phyloP scores from a whole-genome alignment of 1,139 yeast species.

The Suhomyces choctaworum region DNA sequence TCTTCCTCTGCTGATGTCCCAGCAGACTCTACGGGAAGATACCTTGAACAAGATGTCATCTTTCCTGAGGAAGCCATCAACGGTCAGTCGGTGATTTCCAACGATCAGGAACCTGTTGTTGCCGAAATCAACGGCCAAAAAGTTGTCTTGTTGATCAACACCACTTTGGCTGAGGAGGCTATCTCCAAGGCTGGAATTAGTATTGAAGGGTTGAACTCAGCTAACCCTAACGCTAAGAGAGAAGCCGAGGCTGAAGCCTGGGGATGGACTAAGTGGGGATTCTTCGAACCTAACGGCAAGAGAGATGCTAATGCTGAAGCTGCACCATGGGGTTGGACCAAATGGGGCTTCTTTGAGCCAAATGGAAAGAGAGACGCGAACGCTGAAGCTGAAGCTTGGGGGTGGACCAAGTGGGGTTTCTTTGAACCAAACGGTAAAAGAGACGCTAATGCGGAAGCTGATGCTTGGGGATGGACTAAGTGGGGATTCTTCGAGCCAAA shows the following conservation, averaged over 20 bases:
- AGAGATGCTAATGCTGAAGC: constrained; percentile 20
- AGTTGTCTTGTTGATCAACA: constrained; percentile 20
- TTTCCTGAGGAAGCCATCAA: constrained; percentile 22
- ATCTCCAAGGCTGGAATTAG: constrained; percentile 7
- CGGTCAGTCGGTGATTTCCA: constrained; percentile 14
- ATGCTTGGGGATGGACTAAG: constrained; percentile 14
- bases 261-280: constrained; percentile 11
- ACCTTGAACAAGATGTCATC: constrained; percentile 9
- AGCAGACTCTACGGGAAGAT: constrained; percentile 3
- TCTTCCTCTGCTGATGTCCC: constrained; percentile 7
- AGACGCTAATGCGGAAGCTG: constrained; percentile 18
- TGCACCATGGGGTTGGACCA: constrained; percentile 20
- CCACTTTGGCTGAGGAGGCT: constrained; percentile 19
- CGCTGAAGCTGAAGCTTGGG: constrained; percentile 17
- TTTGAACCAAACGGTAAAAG: constrained; percentile 18
- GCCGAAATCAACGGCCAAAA: constrained; percentile 19
- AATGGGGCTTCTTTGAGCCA: constrained; percentile 19
- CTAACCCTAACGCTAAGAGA: constrained; percentile 11
- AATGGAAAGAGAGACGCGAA: constrained; percentile 15
- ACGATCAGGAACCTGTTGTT: constrained; percentile 20
- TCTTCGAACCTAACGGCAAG: constrained; percentile 15
- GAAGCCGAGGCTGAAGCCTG: constrained; percentile 17
- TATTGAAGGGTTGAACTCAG: constrained; percentile 7
- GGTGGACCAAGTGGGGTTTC: constrained; percentile 15
- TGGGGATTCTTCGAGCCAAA: constrained; percentile 19